Evolutionary conservation across 306 rosid species (phyloP), one percentile per base, ranked within the genome.

Genomic region (Alnus glutinosa): DNA sequence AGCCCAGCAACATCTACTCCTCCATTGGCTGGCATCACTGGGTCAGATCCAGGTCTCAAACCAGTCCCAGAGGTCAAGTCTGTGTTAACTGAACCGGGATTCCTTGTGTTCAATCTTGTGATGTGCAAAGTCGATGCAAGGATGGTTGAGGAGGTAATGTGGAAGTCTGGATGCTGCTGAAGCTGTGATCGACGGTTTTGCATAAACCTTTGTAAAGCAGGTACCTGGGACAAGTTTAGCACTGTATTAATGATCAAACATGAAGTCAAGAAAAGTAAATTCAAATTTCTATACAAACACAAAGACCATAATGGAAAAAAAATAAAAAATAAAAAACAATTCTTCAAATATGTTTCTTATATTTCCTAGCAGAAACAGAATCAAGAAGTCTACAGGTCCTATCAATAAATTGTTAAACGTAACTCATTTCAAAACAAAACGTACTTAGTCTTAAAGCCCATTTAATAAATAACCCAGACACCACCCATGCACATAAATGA

Each of bases 51-150:
- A 47, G 96, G 84, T 85, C 96, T 88, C 73, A 74, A 59, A 75
- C 88, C 97, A 23, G 86, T 71, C 39, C 87, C 96, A 0, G 93
- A 30, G 72, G 84, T 77, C 68, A 83, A 12, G 80, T 89, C 88
- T 6, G 87, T 28, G 81, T 88, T 82, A 52, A 37, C 69, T 2
- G 55, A 68, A 55, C 88, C 90, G 30, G 90, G 92, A 84, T 90
- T 91, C 84, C 98, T 89, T 34, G 97, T 91, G 89, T 93, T 96
- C 75, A 96, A 77, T 85, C 99, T 90, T 75, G 99, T 96, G 87
- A 96, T 96, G 87, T 96, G 99, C n/a, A 96, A 81, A 15, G 99
- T 96, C 39, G 99, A 96, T 44, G 98, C 97, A 66, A 96, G 97
- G 87, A 96, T 84, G 2, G 99, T 93, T 8, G 99, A 95, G 55